phyloP scores from a whole-genome alignment of 495 filamentous ascomycete genomes.

The Glonium stellatum region DNA sequence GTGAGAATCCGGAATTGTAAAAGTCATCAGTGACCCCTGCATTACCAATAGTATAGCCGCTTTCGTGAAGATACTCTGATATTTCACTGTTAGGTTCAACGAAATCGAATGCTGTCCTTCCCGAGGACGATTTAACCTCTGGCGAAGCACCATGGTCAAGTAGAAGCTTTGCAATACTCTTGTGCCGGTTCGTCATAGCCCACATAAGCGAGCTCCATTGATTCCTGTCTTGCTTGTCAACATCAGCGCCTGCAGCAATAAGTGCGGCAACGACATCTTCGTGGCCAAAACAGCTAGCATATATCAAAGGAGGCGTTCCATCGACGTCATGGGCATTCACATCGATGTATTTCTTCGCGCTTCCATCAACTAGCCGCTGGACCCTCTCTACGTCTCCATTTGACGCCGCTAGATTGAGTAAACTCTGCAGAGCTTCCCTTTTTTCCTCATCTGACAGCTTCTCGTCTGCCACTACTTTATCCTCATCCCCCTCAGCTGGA shows the following conservation, averaged over 20 bases:
- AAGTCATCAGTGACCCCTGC: constrained; percentile 90
- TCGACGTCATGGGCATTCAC: constrained; percentile 90
- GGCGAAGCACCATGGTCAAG: constrained; percentile 92
- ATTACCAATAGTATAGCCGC: constrained; percentile 82
- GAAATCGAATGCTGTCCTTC: constrained; percentile 95
- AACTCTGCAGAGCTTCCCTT: constrained; percentile 71
- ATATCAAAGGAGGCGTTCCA: constrained; percentile 89
- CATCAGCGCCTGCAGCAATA: constrained; percentile 78
- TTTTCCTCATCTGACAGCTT: constrained; percentile 72
- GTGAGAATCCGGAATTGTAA: constrained; percentile 85
- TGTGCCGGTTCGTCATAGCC: constrained; percentile 98
- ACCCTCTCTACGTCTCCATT: constrained; percentile 88
- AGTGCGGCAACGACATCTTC: constrained; percentile 81
- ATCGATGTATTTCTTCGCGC: constrained; percentile 71
- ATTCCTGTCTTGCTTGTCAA: constrained; percentile 90
- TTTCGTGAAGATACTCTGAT: constrained; percentile 86
- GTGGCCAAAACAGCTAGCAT: constrained; percentile 98
- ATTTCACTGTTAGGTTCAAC: constrained; percentile 92
- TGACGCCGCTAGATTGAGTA: constrained; percentile 90
- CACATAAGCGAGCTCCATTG: constrained; percentile 99
- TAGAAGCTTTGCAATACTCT: constrained; percentile 83
- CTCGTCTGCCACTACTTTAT: constrained; percentile 65
- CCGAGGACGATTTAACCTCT: constrained; percentile 87
- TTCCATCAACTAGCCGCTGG: constrained; percentile 64
- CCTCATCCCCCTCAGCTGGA: constrained; percentile 66